Evolutionary conservation across 371 early-diverging fungal genomes (phyloP), one percentile per base, ranked within the genome.

Genomic region (Mucor piriformis): DNA sequence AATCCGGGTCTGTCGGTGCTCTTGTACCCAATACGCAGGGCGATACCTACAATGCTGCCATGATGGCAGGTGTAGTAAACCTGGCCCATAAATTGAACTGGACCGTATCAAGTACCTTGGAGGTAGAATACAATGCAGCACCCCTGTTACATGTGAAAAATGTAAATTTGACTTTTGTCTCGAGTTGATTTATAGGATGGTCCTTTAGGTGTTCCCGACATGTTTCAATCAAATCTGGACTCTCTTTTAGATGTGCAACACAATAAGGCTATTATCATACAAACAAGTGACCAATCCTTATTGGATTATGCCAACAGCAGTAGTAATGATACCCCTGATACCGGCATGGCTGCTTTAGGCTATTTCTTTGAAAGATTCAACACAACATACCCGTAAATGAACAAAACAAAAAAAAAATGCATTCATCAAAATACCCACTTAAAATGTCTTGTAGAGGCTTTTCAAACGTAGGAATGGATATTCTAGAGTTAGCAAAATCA

Each of bases 11-110:
- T 20, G 50, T 70, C 10, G 69, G 71, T 13, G 55, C 68, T 2
- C 27, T 70, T 37, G 38, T 66, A 1, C 55, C 70, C 1, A 59
- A 70, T 55, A 59, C 69, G 0, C 43, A 47, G 6, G 71, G 71
- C 6, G 71, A 70, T 29, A 62, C 74, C 2, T 74, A 67, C 35
- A 64, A 56, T 16, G 34, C 63, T 11, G 59, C 54, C 16, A 40
- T 74, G 38, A 57, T 70, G 60, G 71, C 70, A 3, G 74, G 74
- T 3, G 59, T 61, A 1, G 44, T 42, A 5, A 63, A 58, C 35
- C 42, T 70, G 6, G 70, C 74, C 2, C 57, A 62, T 8, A 70
- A 66, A 35, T 50, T 74, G 5, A 65, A 63, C 20, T 74, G 74
- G 74, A 70, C 67, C 21, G 57, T 70, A 25, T 54, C 46, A 29